Percentiles rank a stretch among this genome's conserved stretches.
Evolutionary conservation across 306 rosid genomes (phyloP).

Genomic region (Prunus dulcis): DNA sequence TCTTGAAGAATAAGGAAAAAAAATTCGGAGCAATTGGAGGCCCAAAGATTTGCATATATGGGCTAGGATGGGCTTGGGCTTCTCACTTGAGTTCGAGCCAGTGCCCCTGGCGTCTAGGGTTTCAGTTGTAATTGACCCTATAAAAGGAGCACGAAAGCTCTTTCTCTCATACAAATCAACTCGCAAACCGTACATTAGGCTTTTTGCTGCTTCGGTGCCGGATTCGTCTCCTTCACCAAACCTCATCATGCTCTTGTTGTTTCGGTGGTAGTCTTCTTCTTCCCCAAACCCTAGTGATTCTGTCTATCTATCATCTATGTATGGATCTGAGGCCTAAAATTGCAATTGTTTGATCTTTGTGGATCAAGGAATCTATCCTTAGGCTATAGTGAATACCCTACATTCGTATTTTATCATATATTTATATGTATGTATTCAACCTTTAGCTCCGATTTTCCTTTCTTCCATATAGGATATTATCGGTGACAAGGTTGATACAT

Average conservation of each 20-base stretch:
- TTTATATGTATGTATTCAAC: neutral
- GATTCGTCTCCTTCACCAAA: neutral
- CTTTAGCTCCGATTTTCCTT: conserved; percentile 28
- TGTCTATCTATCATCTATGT: neutral
- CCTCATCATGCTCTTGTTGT: too few species aligned
- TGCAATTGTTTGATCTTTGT: conserved; percentile 7
- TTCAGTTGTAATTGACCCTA: neutral
- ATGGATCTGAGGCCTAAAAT: neutral
- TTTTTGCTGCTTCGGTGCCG: neutral
- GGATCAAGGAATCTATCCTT: conserved; percentile 25
- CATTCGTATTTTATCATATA: neutral
- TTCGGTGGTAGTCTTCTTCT: neutral
- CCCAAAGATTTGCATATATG: too few species aligned
- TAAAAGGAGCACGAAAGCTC: neutral
- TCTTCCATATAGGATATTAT: neutral
- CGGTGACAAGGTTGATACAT: conserved; percentile 27
- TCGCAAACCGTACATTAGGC: neutral
- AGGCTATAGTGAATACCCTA: conserved; percentile 10
- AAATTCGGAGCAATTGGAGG: too few species aligned
- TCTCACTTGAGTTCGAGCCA: neutral
- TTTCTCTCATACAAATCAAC: too few species aligned
- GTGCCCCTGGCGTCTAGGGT: neutral
- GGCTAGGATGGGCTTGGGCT: too few species aligned
- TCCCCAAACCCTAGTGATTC: neutral
- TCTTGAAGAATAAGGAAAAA: too few species aligned